Conservation (phyloP, 768 basidiomycete species). For the Pleurotus pulmonarius region DNA sequence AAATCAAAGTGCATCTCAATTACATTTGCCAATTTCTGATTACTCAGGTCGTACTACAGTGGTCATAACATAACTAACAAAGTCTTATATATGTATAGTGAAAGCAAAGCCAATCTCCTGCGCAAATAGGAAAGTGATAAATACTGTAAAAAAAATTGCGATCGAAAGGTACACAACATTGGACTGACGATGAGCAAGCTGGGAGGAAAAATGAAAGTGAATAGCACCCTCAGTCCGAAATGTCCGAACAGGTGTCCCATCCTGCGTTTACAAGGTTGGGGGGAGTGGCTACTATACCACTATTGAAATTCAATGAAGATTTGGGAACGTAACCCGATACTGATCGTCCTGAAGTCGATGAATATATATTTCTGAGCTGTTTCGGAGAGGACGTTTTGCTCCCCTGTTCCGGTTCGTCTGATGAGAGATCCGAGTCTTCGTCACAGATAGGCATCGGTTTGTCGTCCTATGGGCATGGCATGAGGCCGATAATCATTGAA, state of each 20-base stretch:
- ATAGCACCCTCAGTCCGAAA: conserved; percentile 1
- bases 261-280: conserved; percentile 51
- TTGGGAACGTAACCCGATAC: conserved; percentile 10
- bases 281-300: conserved; percentile 34
- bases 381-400: conserved; percentile 1
- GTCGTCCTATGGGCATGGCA: no score
- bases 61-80: conserved; percentile 2
- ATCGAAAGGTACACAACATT: conserved; percentile 1
- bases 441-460: conserved; percentile 7
- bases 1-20: conserved; percentile 8
- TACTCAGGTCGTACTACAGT: conserved; percentile 2
- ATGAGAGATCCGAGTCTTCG: conserved; percentile 16
- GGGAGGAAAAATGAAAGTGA: background rate
- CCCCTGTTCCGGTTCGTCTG: background rate
- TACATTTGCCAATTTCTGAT: conserved; percentile 2
- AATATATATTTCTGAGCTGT: conserved; percentile 24
- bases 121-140: conserved; percentile 6
- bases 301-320: conserved; percentile 36
- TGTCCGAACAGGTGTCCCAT: conserved; percentile 13
- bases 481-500: background rate
- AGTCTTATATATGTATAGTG: background rate
- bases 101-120: conserved; percentile 4
- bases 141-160: background rate
- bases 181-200: background rate
- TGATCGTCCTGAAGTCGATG: conserved; percentile 11